Base-by-base conservation (phyloP, 2,329 filamentous ascomycete species). In the Arthrobotrys pseudoclavata region DNA sequence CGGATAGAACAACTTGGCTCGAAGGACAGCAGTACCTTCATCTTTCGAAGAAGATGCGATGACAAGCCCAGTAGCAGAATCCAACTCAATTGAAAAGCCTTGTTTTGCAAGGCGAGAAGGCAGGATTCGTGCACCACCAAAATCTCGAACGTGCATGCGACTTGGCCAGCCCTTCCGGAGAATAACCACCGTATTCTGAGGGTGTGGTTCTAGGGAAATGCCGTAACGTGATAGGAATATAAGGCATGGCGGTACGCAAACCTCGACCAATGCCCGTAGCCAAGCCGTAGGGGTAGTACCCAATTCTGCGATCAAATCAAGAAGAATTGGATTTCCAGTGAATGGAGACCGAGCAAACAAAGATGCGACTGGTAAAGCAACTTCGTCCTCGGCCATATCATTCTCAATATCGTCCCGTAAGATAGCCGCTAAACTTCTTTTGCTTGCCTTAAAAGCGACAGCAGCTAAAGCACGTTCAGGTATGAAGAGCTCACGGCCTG, bases 391-490 rank as follows among this genome's bases (percentile, higher is more conserved):
- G 1, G 37, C 69, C 69, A 72, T 64, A 22, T 53, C 69, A 37
- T 72, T 72, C 50, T 72, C 69, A n/a, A 72, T 64, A 42, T 72
- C 69, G 2, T 72, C 69, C 13, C 69, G 60, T 18, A 72, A 48
- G 13, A 72, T 72, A 15, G 69, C 60, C 15, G 69, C 69, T 20
- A 72, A 13, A 13, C 47, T 72, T 13, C 69, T 48, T 6, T 31
- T 40, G 18, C 69, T 72, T 42, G 57, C 69, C 15, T 60, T 72
- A 45, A 72, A 72, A 10, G 69, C 62, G 15, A 60, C 48, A 6
- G 60, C 69, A 40, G 69, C 69, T 29, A 72, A 18, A 18, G 50
- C 69, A 9, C 31, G 40, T 15, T 72, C 69, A 15, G 69, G 69
- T 31, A 72, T 22, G 24, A 72, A 72, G 6, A 72, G 48, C 4